phyloP scores from a whole-genome alignment of 2,329 filamentous ascomycete species.

The Calycina marina region DNA sequence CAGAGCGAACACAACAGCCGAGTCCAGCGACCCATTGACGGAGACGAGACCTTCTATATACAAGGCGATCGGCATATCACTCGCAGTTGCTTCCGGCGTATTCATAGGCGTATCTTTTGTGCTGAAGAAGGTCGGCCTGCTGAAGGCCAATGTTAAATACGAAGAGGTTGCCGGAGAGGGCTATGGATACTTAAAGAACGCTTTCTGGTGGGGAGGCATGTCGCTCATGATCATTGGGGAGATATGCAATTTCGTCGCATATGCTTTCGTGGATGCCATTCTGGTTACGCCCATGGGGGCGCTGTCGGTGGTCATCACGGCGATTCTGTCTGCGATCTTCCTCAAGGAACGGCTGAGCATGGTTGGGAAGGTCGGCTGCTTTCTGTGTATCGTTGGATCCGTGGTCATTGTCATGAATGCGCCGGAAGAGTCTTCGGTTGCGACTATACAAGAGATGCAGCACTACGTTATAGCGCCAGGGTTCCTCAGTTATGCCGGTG shows the following conservation, averaged over 20 bases:
- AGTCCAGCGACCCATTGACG: slow-evolving; percentile 10
- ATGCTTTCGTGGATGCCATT: slow-evolving; percentile 93
- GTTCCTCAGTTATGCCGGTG: slow-evolving; percentile 71
- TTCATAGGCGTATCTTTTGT: slow-evolving; percentile 96
- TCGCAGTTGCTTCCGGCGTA: slow-evolving; percentile 74
- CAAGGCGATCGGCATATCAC: slow-evolving; percentile 73
- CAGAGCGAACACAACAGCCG: slow-evolving; percentile 25
- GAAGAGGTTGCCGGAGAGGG: slow-evolving; percentile 91
- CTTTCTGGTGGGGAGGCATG: slow-evolving; percentile 94
- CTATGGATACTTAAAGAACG: slow-evolving; percentile 92
- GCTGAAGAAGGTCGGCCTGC: slow-evolving; percentile 80
- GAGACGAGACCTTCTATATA: slow-evolving; percentile 31
- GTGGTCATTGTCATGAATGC: slow-evolving; percentile 93
- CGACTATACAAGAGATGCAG: slow-evolving; percentile 86
- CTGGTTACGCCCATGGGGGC: slow-evolving; percentile 86
- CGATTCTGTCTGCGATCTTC: slow-evolving; percentile 84
- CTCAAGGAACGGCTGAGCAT: slow-evolving; percentile 91
- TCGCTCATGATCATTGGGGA: slow-evolving; percentile 92
- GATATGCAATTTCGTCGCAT: slow-evolving; percentile 93
- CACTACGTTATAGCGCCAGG: slow-evolving; percentile 71
- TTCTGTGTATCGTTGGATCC: slow-evolving; percentile 85
- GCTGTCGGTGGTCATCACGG: slow-evolving; percentile 81
- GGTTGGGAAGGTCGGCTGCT: slow-evolving; percentile 91
- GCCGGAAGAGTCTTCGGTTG: slow-evolving; percentile 69
- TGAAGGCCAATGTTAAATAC: slow-evolving; percentile 92